phyloP scores from a whole-genome alignment of 2,329 filamentous ascomycete species.

The Stemphylium beticola region DNA sequence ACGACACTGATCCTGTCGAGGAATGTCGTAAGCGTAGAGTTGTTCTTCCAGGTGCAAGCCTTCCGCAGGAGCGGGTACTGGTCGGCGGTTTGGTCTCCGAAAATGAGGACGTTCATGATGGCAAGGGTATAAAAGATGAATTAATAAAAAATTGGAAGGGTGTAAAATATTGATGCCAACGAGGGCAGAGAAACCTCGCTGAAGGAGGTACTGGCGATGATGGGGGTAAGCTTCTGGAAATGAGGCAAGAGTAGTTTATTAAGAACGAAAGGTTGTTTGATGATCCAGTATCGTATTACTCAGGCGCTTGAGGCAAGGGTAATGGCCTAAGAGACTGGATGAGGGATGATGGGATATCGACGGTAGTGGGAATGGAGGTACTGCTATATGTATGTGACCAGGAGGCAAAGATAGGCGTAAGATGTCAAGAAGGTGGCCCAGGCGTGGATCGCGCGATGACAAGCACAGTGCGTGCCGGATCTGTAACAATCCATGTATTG shows the following conservation, averaged over 20 bases:
- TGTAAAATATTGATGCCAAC: conserved; percentile 10
- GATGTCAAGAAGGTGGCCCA: conserved; percentile 33
- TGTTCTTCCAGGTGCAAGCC: conserved; percentile 56
- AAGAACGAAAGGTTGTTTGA: conserved; percentile 18
- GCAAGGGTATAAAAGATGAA: conserved; percentile 33
- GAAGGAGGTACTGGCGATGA: conserved; percentile 6
- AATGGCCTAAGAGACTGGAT: conserved; percentile 36
- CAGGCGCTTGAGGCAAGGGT: conserved; percentile 19
- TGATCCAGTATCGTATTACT: conserved; percentile 15
- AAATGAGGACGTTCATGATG: conserved; percentile 63
- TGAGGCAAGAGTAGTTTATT: conserved; percentile 16
- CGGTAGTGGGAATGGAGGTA: conserved; percentile 30
- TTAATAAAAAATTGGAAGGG: conserved; percentile 18
- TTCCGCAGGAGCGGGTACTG: conserved; percentile 66
- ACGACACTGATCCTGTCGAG: conserved; percentile 64
- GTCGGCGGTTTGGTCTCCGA: conserved; percentile 74
- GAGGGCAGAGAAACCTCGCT: conserved; percentile 7
- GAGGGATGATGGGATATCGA: conserved; percentile 28
- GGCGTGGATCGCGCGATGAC: conserved; percentile 46
- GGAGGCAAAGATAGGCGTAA: conserved; percentile 31
- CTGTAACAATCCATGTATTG: conserved; percentile 47
- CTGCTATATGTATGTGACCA: conserved; percentile 45
- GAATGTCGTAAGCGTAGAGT: conserved; percentile 67
- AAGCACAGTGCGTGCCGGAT: conserved; percentile 47
- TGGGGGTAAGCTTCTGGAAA: conserved; percentile 4